phyloP scores from a whole-genome alignment of 805 yeast species.

The Ogataea henricii region DNA sequence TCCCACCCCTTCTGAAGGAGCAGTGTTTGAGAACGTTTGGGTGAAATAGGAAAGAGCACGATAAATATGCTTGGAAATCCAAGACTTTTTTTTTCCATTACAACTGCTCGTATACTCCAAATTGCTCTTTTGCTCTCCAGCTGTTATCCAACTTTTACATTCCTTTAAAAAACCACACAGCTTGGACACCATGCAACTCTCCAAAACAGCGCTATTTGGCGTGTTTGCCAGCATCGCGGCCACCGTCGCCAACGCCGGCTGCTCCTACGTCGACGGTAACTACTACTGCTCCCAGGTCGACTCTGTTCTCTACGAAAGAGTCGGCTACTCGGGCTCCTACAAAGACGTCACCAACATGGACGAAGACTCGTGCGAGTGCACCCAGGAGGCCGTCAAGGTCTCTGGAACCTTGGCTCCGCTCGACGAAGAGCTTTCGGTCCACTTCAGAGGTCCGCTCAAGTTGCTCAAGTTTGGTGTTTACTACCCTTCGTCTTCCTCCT shows the following conservation, averaged over 20 bases:
- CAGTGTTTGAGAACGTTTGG: conserved; percentile 12
- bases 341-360: conserved; percentile 74
- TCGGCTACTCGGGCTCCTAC: conserved; percentile 84
- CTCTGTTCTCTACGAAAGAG: conserved; percentile 55
- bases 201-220: conserved; percentile 24
- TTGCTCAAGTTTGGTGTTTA: conserved; percentile 88
- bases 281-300: conserved; percentile 76
- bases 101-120: neutral
- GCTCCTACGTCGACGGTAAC: conserved; percentile 61
- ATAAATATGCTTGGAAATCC: conserved; percentile 5
- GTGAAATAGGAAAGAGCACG: conserved; percentile 1
- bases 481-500: conserved; percentile 56
- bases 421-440: conserved; percentile 84
- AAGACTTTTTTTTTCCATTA: neutral
- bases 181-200: conserved; percentile 24
- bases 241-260: conserved; percentile 25
- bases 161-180: conserved; percentile 10
- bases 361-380: conserved; percentile 61
- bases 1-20: conserved; percentile 9
- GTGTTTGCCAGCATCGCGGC: conserved; percentile 26
- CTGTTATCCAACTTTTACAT: conserved; percentile 14
- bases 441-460: conserved; percentile 86
- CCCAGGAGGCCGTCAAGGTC: conserved; percentile 57
- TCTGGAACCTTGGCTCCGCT: conserved; percentile 77
- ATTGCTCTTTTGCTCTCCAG: neutral